These are phyloP conservation scores for Beauveria varroae DNA, from an alignment of 2,329 filamentous ascomycete genomes.

Conservation along the genomic window DNA sequence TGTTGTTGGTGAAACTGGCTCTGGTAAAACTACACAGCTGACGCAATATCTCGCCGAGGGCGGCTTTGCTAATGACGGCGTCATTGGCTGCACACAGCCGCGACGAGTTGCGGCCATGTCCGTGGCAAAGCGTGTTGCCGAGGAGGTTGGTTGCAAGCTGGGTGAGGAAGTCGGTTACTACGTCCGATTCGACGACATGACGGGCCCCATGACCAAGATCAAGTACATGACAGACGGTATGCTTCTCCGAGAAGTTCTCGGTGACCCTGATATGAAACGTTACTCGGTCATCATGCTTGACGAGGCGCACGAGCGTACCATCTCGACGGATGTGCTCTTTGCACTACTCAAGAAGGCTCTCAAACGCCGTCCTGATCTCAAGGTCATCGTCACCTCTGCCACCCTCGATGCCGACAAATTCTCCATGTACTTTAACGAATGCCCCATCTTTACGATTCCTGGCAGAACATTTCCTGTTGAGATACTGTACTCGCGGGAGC, in stretches of 20 bases:
- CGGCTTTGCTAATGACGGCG: slow-evolving; percentile 77
- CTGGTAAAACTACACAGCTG: slow-evolving; percentile 89
- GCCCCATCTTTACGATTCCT: slow-evolving; percentile 93
- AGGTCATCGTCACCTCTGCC: slow-evolving; percentile 92
- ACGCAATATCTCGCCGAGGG: slow-evolving; percentile 93
- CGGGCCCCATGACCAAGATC: slow-evolving; percentile 79
- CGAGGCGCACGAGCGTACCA: slow-evolving; percentile 95
- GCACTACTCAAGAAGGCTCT: slow-evolving; percentile 90
- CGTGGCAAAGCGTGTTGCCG: slow-evolving; percentile 90
- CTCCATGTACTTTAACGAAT: slow-evolving; percentile 90
- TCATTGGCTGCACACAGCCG: slow-evolving; percentile 94
- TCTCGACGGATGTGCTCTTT: slow-evolving; percentile 92
- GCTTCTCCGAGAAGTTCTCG: slow-evolving; percentile 88
- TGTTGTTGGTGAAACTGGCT: slow-evolving; percentile 90
- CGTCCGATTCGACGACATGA: slow-evolving; percentile 95
- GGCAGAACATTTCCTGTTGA: slow-evolving; percentile 94
- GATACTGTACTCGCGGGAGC: slow-evolving; percentile 89
- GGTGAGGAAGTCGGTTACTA: slow-evolving; percentile 95
- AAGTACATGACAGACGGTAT: slow-evolving; percentile 99
- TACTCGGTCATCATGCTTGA: slow-evolving; percentile 98
- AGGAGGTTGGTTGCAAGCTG: slow-evolving; percentile 87
- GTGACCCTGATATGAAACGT: slow-evolving; percentile 79
- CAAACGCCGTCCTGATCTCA: slow-evolving; percentile 77
- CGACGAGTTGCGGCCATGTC: slow-evolving; percentile 97
- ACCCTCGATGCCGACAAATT: slow-evolving; percentile 98